A percentile compares a stretch with the other conserved stretches of the same genome.
phyloP scores from a whole-genome alignment of 306 rosid genomes.

The Albizia julibrissin region DNA sequence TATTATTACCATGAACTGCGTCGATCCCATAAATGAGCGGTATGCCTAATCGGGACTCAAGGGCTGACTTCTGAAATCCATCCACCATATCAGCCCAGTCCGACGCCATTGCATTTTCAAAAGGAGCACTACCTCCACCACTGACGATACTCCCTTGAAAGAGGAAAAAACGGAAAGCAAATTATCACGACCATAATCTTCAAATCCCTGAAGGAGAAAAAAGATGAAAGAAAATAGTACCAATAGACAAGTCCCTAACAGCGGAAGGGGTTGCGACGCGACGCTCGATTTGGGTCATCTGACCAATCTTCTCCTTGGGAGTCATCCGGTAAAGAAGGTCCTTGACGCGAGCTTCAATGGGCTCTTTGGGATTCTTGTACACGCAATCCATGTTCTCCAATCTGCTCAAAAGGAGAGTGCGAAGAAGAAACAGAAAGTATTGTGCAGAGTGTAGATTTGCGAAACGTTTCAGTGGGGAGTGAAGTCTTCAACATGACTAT shows the following conservation, averaged over 20 bases:
- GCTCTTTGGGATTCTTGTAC: conserved; percentile 54
- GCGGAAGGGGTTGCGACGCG: conserved; percentile 50
- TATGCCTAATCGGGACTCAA: conserved; percentile 68
- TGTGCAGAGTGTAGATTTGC: background rate
- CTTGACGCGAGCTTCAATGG: conserved; percentile 72
- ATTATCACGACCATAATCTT: background rate
- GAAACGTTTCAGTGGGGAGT: background rate
- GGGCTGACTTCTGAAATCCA: conserved; percentile 62
- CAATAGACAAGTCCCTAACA: conserved; percentile 54
- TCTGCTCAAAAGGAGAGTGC: background rate
- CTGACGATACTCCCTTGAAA: conserved; percentile 74
- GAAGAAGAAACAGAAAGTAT: background rate
- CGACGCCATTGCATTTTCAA: conserved; percentile 58
- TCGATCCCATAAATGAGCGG: conserved; percentile 81
- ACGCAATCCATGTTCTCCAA: conserved; percentile 40
- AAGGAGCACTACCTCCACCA: conserved; percentile 76
- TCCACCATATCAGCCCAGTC: conserved; percentile 95
- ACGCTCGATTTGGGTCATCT: conserved; percentile 88
- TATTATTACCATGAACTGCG: conserved; percentile 92
- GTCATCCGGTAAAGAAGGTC: conserved; percentile 89
- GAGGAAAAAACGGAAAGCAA: background rate
- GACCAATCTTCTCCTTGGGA: conserved; percentile 70
- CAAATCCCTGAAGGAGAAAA: background rate
- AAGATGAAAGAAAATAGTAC: conserved; percentile 29
- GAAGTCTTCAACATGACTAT: background rate